Conservation (phyloP, 1,284 basidiomycete genomes). For the Tilletia walkeri region DNA sequence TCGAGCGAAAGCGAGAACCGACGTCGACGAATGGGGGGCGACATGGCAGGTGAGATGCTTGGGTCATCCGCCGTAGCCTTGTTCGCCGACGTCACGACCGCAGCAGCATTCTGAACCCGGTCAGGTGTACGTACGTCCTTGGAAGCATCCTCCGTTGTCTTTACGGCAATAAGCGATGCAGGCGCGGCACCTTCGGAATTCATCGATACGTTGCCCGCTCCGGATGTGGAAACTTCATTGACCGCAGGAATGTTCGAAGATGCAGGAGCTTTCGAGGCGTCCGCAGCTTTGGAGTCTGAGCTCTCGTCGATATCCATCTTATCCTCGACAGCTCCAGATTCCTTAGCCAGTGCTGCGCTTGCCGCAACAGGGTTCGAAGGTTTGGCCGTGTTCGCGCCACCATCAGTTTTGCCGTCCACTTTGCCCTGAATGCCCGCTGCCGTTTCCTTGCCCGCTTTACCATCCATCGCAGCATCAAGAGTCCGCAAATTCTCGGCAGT, state of each 20-base stretch:
- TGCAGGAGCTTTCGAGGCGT: no score
- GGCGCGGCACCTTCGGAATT: no score
- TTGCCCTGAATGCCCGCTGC: no score
- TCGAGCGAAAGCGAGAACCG: conserved; percentile 1
- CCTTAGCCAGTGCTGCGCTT: no score
- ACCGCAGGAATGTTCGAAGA: no score
- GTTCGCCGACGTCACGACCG: background rate
- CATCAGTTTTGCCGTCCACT: background rate
- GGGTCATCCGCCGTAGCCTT: background rate
- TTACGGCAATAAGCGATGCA: no score
- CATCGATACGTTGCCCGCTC: no score
- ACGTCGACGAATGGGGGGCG: conserved; percentile 1
- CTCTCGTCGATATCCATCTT: no score
- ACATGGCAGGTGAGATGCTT: background rate
- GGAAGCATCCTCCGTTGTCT: background rate
- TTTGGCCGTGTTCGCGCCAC: background rate
- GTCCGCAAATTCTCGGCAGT: background rate
- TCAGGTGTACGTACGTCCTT: background rate
- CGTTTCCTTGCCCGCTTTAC: background rate
- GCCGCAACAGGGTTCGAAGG: no score
- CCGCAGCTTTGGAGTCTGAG: no score
- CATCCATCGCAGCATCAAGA: background rate
- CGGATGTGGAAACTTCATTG: no score
- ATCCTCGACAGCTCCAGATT: no score
- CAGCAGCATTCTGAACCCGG: background rate